Percentiles rank a stretch among this genome's conserved stretches.
phyloP scores from a whole-genome alignment of 2,329 filamentous ascomycete genomes.

The Stemphylium vesicarium region DNA sequence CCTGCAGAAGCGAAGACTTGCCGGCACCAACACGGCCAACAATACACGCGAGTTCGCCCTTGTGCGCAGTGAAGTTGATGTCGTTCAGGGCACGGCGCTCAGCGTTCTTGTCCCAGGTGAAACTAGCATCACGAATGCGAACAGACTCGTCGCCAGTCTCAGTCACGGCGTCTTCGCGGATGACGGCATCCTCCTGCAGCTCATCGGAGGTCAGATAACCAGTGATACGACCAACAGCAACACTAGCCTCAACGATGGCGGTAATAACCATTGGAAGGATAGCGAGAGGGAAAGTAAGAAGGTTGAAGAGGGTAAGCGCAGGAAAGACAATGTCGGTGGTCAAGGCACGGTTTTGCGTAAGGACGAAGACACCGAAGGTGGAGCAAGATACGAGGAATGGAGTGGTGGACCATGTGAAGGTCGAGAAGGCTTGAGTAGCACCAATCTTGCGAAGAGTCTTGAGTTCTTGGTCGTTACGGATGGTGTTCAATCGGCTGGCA shows the following conservation, averaged over 20 bases:
- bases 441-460: conserved; percentile 97
- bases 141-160: conserved; percentile 86
- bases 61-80: conserved; percentile 86
- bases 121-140: conserved; percentile 80
- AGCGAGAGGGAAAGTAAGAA: conserved; percentile 92
- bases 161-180: conserved; percentile 70
- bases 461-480: conserved; percentile 93
- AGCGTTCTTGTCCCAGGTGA: conserved; percentile 92
- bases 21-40: conserved; percentile 94
- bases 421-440: conserved; percentile 89
- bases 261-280: conserved; percentile 98
- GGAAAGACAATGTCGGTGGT: conserved; percentile 97
- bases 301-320: conserved; percentile 89
- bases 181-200: conserved; percentile 83
- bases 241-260: conserved; percentile 92
- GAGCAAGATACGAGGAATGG: conserved; percentile 97
- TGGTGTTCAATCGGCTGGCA: conserved; percentile 95
- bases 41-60: conserved; percentile 90
- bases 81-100: conserved; percentile 72
- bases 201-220: conserved; percentile 88
- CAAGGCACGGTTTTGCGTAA: conserved; percentile 79
- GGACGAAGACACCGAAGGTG: conserved; percentile 92
- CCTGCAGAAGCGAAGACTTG: conserved; percentile 90
- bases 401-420: conserved; percentile 97
- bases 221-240: conserved; percentile 85